Base-by-base conservation (phyloP, 768 basidiomycete genomes). In the Boletellus sp. region DNA sequence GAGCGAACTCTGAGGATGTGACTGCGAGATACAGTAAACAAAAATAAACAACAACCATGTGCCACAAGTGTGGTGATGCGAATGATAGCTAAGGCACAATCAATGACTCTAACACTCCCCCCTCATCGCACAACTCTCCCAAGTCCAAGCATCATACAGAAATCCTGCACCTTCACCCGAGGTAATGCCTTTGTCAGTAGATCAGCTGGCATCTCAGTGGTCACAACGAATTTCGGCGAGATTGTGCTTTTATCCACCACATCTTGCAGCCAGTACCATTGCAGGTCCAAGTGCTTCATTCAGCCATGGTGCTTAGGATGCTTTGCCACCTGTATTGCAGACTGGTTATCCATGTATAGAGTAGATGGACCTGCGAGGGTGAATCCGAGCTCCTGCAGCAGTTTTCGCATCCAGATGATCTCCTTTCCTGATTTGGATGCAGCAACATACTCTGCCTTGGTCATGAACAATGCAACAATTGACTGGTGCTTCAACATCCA, bases 331-430 rank as follows among this genome's bases (percentile, higher is more conserved):
- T 40, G 39, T 15, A 50, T 56, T 1, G 45, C 48, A 13, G 55
- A 53, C 41, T 53, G 55, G 37, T 56, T 56, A 19, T n/a, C n/a
- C n/a, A n/a, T n/a, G n/a, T n/a, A n/a, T n/a, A n/a, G n/a, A n/a
- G n/a, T n/a, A n/a, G n/a, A 17, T 17, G 35, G 2, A 17, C n/a
- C 16, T 3, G 9, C 1, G 1, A 36, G 10, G 4, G 6, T 12
- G 12, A 39, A 52, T 11, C 33, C 33, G 16, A 52, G 24, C 24
- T 52, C 46, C 19, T 37, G 9, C 12, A 71, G 23, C 26, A 67
- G 54, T 17, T 52, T 47, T 9, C 52, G 36, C 47, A 71, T 56
- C 70, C 68, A 72, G 15, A 62, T 22, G 4, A 51, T 50, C 36
- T 69, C 53, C 44, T 65, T 48, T 12, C 52, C 53, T 6, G 65